These are phyloP conservation scores for Durio zibethinus DNA, from an alignment of 345 rosid genomes.

Conservation along the genomic window DNA sequence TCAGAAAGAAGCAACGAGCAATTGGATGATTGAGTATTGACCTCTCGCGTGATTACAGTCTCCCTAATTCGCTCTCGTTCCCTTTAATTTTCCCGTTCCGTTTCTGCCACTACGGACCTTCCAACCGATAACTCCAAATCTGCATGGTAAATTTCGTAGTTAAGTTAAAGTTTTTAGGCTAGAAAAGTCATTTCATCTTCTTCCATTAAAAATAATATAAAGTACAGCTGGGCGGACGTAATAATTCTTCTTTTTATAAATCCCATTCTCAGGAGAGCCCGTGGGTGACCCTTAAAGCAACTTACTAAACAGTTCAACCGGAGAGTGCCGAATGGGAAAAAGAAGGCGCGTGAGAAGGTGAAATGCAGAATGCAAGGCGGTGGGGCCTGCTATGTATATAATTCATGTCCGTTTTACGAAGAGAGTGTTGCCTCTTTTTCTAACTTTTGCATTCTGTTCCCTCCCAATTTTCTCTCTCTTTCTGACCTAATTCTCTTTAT, in stretches of 20 bases:
- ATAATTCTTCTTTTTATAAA: constrained; percentile 20
- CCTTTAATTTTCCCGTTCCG: constrained; percentile 39
- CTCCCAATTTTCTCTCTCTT: constrained; percentile 18
- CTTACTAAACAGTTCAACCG: too few relatives aligned
- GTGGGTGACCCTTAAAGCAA: background rate
- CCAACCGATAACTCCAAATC: background rate
- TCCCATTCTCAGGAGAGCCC: constrained; percentile 24
- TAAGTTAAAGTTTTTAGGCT: accelerated
- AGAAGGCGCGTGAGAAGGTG: constrained; percentile 25
- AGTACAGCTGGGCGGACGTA: constrained; percentile 41
- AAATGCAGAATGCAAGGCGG: background rate
- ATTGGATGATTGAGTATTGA: constrained; percentile 42
- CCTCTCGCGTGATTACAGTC: constrained; percentile 39
- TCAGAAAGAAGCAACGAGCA: constrained; percentile 11
- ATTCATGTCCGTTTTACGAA: constrained; percentile 42
- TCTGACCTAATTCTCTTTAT: constrained; percentile 39
- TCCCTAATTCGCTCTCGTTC: constrained; percentile 17
- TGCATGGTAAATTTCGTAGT: constrained; percentile 10
- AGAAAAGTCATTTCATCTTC: background rate
- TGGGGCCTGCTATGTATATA: constrained; percentile 37
- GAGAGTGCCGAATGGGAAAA: background rate
- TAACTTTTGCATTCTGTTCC: constrained; percentile 53
- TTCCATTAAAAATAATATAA: constrained; percentile 33
- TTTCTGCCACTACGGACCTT: constrained; percentile 33
- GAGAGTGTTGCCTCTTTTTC: background rate